Conservation (phyloP, 306 rosid genomes). For the Acmispon strigosus region DNA sequence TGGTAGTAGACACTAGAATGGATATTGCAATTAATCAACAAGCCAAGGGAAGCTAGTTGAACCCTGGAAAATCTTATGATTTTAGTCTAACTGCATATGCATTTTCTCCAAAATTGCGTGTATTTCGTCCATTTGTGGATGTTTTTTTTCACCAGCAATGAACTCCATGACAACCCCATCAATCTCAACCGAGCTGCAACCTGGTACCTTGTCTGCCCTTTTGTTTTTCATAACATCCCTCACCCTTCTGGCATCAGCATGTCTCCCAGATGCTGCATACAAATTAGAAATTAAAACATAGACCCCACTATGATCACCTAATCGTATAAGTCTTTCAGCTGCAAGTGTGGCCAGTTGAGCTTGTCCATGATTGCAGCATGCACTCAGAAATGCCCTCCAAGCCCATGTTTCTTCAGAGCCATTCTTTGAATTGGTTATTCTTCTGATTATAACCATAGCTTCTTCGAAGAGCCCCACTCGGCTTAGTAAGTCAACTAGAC, state of each 20-base stretch:
- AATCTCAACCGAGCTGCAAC: conserved; percentile 70
- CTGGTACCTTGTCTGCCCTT: conserved; percentile 55
- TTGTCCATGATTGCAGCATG: conserved; percentile 63
- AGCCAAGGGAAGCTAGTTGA: background rate
- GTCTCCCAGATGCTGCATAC: conserved; percentile 47
- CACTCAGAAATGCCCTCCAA: conserved; percentile 81
- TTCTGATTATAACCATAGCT: conserved; percentile 45
- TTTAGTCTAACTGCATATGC: conserved; percentile 29
- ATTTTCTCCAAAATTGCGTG: conserved; percentile 44
- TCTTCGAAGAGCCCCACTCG: conserved; percentile 55
- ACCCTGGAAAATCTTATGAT: background rate
- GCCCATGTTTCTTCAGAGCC: conserved; percentile 49
- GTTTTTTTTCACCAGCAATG: conserved; percentile 55
- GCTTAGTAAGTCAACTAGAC: conserved; percentile 65
- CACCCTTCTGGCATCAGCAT: conserved; percentile 46
- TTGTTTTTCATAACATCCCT: conserved; percentile 53
- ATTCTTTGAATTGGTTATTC: conserved; percentile 25
- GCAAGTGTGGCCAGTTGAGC: conserved; percentile 49
- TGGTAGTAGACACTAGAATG: background rate
- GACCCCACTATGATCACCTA: conserved; percentile 49
- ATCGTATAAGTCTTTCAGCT: conserved; percentile 37
- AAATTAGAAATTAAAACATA: conserved; percentile 68
- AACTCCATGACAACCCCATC: conserved; percentile 52
- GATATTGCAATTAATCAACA: background rate
- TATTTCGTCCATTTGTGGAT: conserved; percentile 43